Percentiles rank a stretch among this genome's conserved stretches.
These are phyloP conservation scores for Eucalyptus curtisii DNA, from an alignment of 345 rosid genomes.

Conservation along the genomic window DNA sequence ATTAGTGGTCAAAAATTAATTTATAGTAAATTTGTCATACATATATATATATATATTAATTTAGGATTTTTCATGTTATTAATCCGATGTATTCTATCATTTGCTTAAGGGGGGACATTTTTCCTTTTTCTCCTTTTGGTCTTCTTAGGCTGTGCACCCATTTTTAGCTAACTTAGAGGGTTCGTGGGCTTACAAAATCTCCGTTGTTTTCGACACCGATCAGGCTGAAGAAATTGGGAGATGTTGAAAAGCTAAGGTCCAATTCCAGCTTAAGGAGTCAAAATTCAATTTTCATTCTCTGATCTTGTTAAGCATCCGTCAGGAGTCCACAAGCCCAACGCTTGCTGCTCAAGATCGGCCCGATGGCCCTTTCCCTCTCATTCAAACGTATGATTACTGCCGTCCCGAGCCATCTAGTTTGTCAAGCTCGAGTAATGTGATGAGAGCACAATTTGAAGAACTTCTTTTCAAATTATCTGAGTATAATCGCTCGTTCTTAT, in stretches of 20 bases:
- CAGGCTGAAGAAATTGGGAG: not conserved
- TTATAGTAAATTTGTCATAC: too few relatives aligned
- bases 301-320: not conserved
- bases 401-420: not conserved
- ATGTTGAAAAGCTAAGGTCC: not conserved
- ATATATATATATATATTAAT: rapidly evolving
- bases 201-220: not conserved
- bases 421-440: not conserved
- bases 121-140: too few relatives aligned
- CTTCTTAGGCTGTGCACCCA: not conserved
- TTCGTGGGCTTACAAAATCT: not conserved
- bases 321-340: not conserved
- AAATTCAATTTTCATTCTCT: not conserved
- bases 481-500: not conserved
- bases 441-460: not conserved
- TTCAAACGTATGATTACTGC: not conserved
- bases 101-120: too few relatives aligned
- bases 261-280: not conserved
- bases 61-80: rapidly evolving
- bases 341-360: not conserved
- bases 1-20: too few relatives aligned
- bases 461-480: not conserved
- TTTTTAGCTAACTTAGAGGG: not conserved
- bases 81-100: too few relatives aligned
- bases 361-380: not conserved